Base-by-base conservation (phyloP, 441 rosid genomes). In the Croton laevigatus region DNA sequence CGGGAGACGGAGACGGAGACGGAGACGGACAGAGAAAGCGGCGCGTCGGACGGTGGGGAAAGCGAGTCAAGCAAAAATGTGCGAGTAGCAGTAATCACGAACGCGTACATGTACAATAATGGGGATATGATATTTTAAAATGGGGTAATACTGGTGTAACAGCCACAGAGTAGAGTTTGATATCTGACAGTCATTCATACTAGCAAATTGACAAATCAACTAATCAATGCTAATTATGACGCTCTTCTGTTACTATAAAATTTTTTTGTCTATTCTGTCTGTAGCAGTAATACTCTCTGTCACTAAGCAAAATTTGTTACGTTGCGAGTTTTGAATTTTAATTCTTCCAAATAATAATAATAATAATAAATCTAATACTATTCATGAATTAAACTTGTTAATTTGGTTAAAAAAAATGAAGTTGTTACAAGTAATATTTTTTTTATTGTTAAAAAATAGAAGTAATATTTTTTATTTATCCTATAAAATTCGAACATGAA, bases 71-170 rank as follows among this genome's bases (percentile, higher is more conserved):
- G 12, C 20, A 16, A 38, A 12, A 38, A 38, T 11, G 10, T 23
- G 37, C 6, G 68, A 14, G 59, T 52, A 16, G 54, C 59, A 66
- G 60, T 52, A 48, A 36, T 20, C 17, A 12, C 42, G 45, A 69
- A 69, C 57, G 65, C 46, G 62, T 69, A 4, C 20, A 19, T 58
- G 64, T 23, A 32, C n/a, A 1, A 1, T 1, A 2, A 27, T 2
- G 32, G 32, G 14, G 61, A 27, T 5, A 36, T 37, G 63, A 69
- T 34, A 42, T 44, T 58, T 42, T 2, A 27, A 19, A 53, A 55
- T 1, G 14, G 59, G 40, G 65, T 45, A 59, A 59, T 59, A 59
- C 8, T 69, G 59, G 73, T 2, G 73, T 69, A 59, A 69, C 73
- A 59, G 73, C 13, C 17, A 22, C 1, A 19, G 36, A 59, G 40